Conservation (phyloP, 2,329 filamentous ascomycete species). For the Stylonectria norvegica region DNA sequence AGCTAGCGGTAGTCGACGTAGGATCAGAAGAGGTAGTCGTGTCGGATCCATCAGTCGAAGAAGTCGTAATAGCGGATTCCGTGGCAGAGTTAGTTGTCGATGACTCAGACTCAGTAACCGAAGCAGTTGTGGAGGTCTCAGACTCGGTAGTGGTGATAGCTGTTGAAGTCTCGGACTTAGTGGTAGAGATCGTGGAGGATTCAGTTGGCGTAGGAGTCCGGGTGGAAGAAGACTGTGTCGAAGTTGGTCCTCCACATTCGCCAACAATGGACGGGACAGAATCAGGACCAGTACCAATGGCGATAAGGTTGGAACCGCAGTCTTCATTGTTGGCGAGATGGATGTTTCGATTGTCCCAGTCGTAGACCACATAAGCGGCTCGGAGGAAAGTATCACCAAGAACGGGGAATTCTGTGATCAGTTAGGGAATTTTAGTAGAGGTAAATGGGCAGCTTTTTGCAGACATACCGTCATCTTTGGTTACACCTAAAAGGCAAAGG, state of each 20-base stretch:
- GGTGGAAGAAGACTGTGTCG: conserved; percentile 14
- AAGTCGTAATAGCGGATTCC: background rate
- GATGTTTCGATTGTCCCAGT: conserved; percentile 39
- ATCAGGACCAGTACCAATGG: conserved; percentile 39
- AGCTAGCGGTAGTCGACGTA: background rate
- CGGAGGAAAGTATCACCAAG: conserved; percentile 46
- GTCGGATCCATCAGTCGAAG: background rate
- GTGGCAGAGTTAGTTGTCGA: background rate
- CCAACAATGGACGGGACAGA: conserved; percentile 32
- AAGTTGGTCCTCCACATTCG: conserved; percentile 31
- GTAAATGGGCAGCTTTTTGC: background rate
- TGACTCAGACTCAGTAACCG: background rate
- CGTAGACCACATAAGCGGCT: conserved; percentile 43
- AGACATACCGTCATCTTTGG: conserved; percentile 33
- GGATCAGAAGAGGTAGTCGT: background rate
- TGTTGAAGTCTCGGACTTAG: conserved; percentile 2
- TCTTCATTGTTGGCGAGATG: conserved; percentile 37
- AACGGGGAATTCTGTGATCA: conserved; percentile 30
- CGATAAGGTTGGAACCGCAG: conserved; percentile 37
- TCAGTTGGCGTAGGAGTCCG: conserved; percentile 10
- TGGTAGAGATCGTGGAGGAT: conserved; percentile 13
- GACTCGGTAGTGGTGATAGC: conserved; percentile 6
- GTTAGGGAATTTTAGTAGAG: background rate
- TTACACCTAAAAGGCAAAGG: conserved; percentile 45
- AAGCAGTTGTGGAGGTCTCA: background rate